These are phyloP conservation scores for Galerina sulciceps DNA, from an alignment of 768 basidiomycete species.

Conservation along the genomic window DNA sequence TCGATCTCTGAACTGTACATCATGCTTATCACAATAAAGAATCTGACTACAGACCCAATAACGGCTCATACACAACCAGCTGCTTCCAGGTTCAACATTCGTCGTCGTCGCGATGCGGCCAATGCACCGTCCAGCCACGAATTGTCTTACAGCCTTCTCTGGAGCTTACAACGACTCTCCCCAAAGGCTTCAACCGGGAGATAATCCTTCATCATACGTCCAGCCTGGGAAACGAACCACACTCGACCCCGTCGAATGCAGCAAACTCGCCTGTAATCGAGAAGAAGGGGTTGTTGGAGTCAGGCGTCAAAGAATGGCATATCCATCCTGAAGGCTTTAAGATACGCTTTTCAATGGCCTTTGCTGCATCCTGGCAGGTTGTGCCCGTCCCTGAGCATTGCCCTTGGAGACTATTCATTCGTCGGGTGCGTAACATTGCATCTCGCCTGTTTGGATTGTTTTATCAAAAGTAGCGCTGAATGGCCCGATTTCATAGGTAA, in stretches of 20 bases:
- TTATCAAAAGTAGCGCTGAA: neutral
- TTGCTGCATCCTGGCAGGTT: constrained; percentile 49
- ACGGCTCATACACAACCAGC: constrained; percentile 16
- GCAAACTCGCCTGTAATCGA: constrained; percentile 1
- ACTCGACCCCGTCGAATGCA: neutral
- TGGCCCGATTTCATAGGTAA: constrained; percentile 40
- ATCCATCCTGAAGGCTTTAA: constrained; percentile 28
- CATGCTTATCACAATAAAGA: constrained; percentile 31
- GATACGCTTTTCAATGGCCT: constrained; percentile 31
- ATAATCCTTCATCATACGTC: constrained; percentile 14
- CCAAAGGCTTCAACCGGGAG: constrained; percentile 21
- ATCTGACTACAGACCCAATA: constrained; percentile 30
- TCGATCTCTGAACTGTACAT: neutral
- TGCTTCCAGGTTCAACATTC: constrained; percentile 16
- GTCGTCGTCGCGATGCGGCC: neutral
- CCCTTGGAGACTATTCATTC: constrained; percentile 63
- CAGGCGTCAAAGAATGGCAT: constrained; percentile 23
- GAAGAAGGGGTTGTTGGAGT: neutral
- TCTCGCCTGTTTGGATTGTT: neutral
- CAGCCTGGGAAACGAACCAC: neutral
- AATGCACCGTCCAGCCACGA: constrained; percentile 2
- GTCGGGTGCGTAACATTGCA: constrained; percentile 43
- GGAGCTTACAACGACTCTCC: constrained; percentile 19
- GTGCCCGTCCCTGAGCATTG: constrained; percentile 45
- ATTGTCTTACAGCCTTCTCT: constrained; percentile 20